phyloP scores from a whole-genome alignment of 1,284 basidiomycete species.

The Apiotrichum montevideense region DNA sequence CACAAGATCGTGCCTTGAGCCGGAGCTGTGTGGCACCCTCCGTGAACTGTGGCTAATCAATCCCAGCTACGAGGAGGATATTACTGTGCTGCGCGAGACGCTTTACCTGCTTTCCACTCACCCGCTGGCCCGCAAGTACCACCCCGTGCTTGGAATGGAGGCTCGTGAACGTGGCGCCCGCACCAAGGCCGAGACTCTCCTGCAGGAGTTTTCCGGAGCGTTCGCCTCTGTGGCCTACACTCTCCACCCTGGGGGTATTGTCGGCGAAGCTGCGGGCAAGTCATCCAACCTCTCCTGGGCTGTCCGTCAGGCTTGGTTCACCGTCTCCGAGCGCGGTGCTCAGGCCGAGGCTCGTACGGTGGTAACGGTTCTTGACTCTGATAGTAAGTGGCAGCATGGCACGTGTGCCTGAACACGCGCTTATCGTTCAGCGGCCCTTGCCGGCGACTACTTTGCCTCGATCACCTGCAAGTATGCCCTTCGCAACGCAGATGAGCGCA shows the following conservation, averaged over 20 bases:
- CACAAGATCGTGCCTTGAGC: too few species aligned
- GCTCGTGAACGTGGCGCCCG: conserved; percentile 32
- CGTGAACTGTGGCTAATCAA: too few species aligned
- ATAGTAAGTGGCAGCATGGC: conserved; percentile 21
- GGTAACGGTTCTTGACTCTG: conserved; percentile 36
- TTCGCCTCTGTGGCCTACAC: conserved; percentile 35
- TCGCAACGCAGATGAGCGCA: conserved; percentile 21
- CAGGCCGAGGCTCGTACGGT: conserved; percentile 18
- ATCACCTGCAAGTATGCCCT: conserved; percentile 33
- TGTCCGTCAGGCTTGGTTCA: conserved; percentile 21
- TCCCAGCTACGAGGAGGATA: conserved; percentile 29
- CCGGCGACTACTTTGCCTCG: conserved; percentile 39
- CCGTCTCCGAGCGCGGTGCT: neutral
- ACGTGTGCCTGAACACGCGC: too few species aligned
- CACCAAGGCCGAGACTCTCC: conserved; percentile 28
- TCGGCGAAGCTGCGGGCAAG: conserved; percentile 37
- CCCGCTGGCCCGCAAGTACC: conserved; percentile 27
- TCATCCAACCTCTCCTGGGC: conserved; percentile 39
- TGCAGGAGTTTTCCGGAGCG: conserved; percentile 23
- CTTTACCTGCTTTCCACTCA: conserved; percentile 39
- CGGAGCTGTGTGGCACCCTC: too few species aligned
- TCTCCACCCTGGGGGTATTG: conserved; percentile 33
- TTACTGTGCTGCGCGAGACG: conserved; percentile 34
- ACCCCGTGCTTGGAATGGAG: conserved; percentile 40
- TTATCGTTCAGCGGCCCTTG: conserved; percentile 23